Base-by-base conservation (phyloP, 2,329 filamentous ascomycete species). In the Exophiala calicioides region DNA sequence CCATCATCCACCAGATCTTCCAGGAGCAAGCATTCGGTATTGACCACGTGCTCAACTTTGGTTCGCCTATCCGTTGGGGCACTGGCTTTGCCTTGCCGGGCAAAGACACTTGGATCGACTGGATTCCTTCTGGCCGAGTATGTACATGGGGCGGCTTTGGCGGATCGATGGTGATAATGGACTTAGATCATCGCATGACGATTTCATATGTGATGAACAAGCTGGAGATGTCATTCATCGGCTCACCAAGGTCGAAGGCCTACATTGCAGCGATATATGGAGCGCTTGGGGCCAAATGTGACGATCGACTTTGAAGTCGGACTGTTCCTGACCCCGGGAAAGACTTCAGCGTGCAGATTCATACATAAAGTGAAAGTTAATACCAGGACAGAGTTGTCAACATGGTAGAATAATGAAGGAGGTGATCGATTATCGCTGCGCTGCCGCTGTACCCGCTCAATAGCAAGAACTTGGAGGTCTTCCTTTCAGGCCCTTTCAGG, bases 1-100 rank as follows among this genome's bases (percentile, higher is more conserved):
- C 50, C 19, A 56, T 48, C 0, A 60, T 74, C 3, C 65, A 73
- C 3, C 53, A 68, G 26, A 70, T 76, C 36, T 67, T 75, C 33
- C 46, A 71, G 19, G 70, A 75, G 36, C 73, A 76, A 48, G 34
- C 62, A 0, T 53, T 58, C 4, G 71, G 72, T 0, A 8, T 42
- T 0, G 75, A 77, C 50, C 45, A 72, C 4, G 69, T 69, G 1
- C 29, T 71, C 0, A 58, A 60, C 13, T 16, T 35, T 9, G 26
- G 16, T 0, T 10, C 34, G 1, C 58, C 56, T 1, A 3, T 73
- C 9, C 39, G 48, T n/a, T 49, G 35, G 16, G 49, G 48, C 7
- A 27, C 48, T 16, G 49, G 49, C 2, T 48, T 53, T 15, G 52
- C 26, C 6, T 23, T 55, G 27, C 30, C 40, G 2, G 27, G 26